Conservation (phyloP, 2,329 filamentous ascomycete genomes). For the Talaromyces verruculosus region DNA sequence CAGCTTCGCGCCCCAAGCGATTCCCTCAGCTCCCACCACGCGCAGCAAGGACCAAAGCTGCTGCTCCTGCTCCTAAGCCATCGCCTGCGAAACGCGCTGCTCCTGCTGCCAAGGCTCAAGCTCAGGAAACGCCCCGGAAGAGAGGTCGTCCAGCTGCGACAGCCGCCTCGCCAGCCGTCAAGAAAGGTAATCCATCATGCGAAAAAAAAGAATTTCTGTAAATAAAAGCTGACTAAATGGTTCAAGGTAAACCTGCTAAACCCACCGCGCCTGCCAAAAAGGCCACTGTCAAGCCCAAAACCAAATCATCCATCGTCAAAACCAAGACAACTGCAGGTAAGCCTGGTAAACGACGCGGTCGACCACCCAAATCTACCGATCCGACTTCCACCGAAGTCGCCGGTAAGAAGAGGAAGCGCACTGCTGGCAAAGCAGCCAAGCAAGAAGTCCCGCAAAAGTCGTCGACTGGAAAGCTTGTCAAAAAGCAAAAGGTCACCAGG, state of each 20-base stretch:
- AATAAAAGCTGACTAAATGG: neutral
- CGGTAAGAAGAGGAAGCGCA: slow-evolving; percentile 25
- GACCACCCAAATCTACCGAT: slow-evolving; percentile 16
- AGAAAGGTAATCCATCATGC: slow-evolving; percentile 14
- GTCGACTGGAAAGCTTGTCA: slow-evolving; percentile 20
- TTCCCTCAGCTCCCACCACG: slow-evolving; percentile 13
- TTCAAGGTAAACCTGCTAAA: slow-evolving; percentile 1
- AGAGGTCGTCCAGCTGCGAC: slow-evolving; percentile 20
- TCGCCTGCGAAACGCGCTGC: slow-evolving; percentile 8
- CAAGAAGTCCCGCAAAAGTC: slow-evolving; percentile 28
- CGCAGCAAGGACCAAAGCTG: slow-evolving; percentile 18
- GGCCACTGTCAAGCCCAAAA: neutral
- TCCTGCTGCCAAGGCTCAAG: neutral
- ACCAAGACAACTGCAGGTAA: slow-evolving; percentile 18
- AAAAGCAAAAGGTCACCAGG: slow-evolving; percentile 19
- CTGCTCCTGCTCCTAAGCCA: neutral
- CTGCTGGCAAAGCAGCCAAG: slow-evolving; percentile 25
- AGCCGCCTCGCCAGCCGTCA: slow-evolving; percentile 1
- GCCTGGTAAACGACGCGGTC: slow-evolving; percentile 19
- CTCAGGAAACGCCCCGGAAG: slow-evolving; percentile 16
- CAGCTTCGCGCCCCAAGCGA: slow-evolving; percentile 17
- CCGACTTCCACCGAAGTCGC: neutral
- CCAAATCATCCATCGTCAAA: neutral
- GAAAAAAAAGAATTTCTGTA: neutral
- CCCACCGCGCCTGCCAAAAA: neutral